Base-by-base conservation (phyloP, 169 alveolate species). In the Eimeria sp. region DNA sequence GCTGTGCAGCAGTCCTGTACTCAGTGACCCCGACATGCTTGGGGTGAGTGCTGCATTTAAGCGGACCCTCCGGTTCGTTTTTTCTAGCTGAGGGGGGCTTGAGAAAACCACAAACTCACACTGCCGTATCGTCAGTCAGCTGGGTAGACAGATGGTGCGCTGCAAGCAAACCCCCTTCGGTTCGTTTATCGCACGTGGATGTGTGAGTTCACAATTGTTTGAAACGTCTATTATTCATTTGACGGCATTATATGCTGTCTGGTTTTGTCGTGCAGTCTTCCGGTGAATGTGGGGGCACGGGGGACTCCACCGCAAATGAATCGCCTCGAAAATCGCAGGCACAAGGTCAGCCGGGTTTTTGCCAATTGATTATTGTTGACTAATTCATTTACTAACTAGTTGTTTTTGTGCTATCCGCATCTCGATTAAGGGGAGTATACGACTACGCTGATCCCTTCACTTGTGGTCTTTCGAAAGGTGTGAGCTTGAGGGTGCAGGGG, bases 1-100 rank as follows among this genome's bases (percentile, higher is more conserved):
- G 37, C 54, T 83, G 71, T 54, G 74, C 90, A 83, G 90, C 77
- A 83, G 90, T 58, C 90, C 90, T 37, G 72, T 83, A n/a, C 90
- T 74, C 90, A 40, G 76, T 78, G 88, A 78, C n/a, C 27, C 37
- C 66, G 68, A 6, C 62, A 27, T 25, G 56, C 82, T 25, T 78
- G 88, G 18, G n/a, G 68, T 78, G 88, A 54, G 88, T 78, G 64
- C 46, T 11, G 25, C 49, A 18, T 14, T 8, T 64, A 49, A 27
- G 49, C 40, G 9, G 66, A 46, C 49, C 66, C 8, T 54, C 30
- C 68, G 6, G 6, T 54, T 46, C 25, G 66, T 4, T 40, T 54
- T 6, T 72, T 14, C 33, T 40, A n/a, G 56, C 46, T 30, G 25
- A 37, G 56, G 56, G 8, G 3, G 78, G 30, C 11, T 33, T 25